These are phyloP conservation scores for Stereum hirsutum DNA, from an alignment of 1,284 basidiomycete species.

Conservation along the genomic window DNA sequence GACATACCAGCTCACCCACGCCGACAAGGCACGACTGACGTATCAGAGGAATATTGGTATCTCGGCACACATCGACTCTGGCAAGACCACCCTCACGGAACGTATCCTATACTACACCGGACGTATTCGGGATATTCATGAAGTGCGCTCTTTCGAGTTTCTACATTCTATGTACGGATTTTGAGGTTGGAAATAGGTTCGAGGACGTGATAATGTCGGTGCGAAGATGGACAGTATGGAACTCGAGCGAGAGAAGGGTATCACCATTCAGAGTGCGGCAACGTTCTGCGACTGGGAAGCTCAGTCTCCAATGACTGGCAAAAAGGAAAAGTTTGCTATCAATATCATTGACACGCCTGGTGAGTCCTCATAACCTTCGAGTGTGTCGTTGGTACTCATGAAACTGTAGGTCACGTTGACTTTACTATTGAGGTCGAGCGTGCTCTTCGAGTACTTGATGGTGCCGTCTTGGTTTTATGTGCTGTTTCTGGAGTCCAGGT, in stretches of 20 bases:
- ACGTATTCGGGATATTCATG: conserved; percentile 93
- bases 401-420: conserved; percentile 81
- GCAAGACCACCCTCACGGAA: conserved; percentile 99
- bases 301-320: conserved; percentile 50
- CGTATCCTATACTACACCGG: conserved; percentile 96
- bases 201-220: conserved; percentile 91
- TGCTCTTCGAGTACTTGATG: conserved; percentile 92
- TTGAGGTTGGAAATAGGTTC: conserved; percentile 38
- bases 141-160: conserved; percentile 46
- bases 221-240: conserved; percentile 99
- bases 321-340: conserved; percentile 81
- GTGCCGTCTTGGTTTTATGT: conserved; percentile 94
- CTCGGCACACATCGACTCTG: conserved; percentile 93
- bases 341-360: conserved; percentile 99
- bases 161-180: background rate
- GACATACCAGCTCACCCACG: conserved; percentile 40
- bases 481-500: conserved; percentile 95
- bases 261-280: conserved; percentile 98
- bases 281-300: conserved; percentile 98
- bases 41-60: conserved; percentile 78
- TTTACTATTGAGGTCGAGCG: conserved; percentile 99
- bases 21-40: conserved; percentile 47
- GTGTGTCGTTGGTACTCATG: background rate
- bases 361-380: conserved; percentile 19
- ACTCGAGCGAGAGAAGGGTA: conserved; percentile 97